Evolutionary conservation across 2,329 filamentous ascomycete species (phyloP), one percentile per base, ranked within the genome.

Genomic region (Fusarium annulatum): DNA sequence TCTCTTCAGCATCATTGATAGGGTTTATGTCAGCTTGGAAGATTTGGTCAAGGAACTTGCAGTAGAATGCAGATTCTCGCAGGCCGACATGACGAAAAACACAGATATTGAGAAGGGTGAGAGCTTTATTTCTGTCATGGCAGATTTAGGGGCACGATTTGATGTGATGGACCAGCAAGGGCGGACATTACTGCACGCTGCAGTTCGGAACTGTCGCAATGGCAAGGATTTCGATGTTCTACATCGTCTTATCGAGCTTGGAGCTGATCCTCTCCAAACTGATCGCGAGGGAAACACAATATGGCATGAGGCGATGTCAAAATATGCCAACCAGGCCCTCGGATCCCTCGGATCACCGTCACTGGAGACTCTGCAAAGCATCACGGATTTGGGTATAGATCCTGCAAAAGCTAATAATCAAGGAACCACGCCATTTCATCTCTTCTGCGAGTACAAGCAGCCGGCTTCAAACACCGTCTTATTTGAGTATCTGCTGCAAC

Each of bases 181-280:
- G 2, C n/a, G 36, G 12, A 56, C 63, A 12, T n/a, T 66, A 3
- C 39, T 66, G 3, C 63, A 66, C 33, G 14, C 21, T 12, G 18
- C n/a, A 2, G 10, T 23, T 4, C 2, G 10, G 28, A 21, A 19
- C 5, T 21, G 12, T 4, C 16, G 7, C 16, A 9, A 48, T 21
- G 26, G 8, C 12, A 8, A 10, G 12, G 51, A n/a, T 30, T 4
- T n/a, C 3, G 2, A 53, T 39, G 19, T 53, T 5, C 19, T 53
- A 39, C 23, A 23, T 18, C 36, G 9, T 5, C 14, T 51, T 15
- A 26, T 45, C 26, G 56, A 61, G 14, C 30, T 43, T 16, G 62
- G 62, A 16, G 57, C 19, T 9, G 39, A 64, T 18, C 57, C 62
- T 1, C 18, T 15, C 9, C 33, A 45, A 16, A 33, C 45, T 12